Evolutionary conservation across 148 eudicot genomes (phyloP).

Genomic region (Rhododendron simsii): DNA sequence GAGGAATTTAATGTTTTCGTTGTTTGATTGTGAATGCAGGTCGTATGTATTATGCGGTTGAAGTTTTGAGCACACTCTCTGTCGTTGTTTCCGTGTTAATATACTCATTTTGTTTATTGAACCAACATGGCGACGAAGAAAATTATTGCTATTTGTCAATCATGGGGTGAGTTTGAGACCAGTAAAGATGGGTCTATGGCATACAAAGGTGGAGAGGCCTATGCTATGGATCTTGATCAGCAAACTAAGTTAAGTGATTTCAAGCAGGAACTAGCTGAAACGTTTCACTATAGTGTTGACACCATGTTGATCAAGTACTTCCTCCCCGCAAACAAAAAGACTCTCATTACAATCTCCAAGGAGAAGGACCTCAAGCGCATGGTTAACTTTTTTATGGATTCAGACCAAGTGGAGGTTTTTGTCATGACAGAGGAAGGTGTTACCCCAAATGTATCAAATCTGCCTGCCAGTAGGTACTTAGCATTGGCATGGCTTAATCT

Average conservation of each 20-base stretch:
- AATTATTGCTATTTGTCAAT: slow-evolving; percentile 81
- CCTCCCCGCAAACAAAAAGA: slow-evolving; percentile 69
- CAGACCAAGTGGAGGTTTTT: slow-evolving; percentile 59
- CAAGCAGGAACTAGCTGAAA: slow-evolving; percentile 64
- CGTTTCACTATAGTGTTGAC: slow-evolving; percentile 41
- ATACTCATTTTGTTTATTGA: neutral
- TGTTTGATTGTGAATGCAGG: slow-evolving; percentile 2
- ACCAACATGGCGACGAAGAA: slow-evolving; percentile 40
- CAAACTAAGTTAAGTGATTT: slow-evolving; percentile 48
- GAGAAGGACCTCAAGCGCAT: slow-evolving; percentile 76
- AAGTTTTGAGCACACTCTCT: neutral
- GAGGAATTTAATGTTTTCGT: neutral
- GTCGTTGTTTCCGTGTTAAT: neutral
- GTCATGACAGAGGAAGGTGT: slow-evolving; percentile 39
- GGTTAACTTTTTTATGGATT: slow-evolving; percentile 55
- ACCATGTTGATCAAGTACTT: slow-evolving; percentile 61
- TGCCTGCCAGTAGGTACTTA: slow-evolving; percentile 59
- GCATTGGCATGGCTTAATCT: neutral
- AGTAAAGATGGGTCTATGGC: slow-evolving; percentile 52
- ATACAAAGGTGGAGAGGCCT: slow-evolving; percentile 77
- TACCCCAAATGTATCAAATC: slow-evolving; percentile 33
- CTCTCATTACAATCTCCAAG: slow-evolving; percentile 62
- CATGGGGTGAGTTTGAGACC: slow-evolving; percentile 65
- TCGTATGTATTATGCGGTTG: neutral
- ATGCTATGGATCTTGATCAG: slow-evolving; percentile 63